phyloP scores from a whole-genome alignment of 192 early-diverging fungal species.

The Powellomyces hirtus region DNA sequence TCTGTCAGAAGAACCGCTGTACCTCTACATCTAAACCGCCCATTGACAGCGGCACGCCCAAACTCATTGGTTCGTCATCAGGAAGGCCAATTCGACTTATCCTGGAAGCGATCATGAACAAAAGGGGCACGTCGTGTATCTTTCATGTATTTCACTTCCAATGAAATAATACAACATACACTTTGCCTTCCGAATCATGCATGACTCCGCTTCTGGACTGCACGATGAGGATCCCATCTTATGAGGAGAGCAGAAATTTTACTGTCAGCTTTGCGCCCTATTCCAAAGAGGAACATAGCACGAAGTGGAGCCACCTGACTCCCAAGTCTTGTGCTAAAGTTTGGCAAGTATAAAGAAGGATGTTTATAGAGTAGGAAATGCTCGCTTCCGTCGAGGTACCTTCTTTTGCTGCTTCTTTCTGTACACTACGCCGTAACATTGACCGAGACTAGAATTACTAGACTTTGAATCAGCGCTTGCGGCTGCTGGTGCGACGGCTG shows the following conservation, averaged over 20 bases:
- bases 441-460: neutral
- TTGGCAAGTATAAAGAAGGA: neutral
- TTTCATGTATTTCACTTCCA: neutral
- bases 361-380: neutral
- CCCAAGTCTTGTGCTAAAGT: conserved; percentile 36
- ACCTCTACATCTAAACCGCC: conserved; percentile 18
- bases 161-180: conserved; percentile 1
- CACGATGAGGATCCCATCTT: conserved; percentile 31
- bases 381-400: neutral
- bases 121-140: neutral
- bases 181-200: conserved; percentile 23
- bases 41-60: neutral
- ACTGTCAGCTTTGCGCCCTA: neutral
- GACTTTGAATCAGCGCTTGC: neutral
- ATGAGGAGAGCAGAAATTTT: neutral
- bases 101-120: neutral
- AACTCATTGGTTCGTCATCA: neutral
- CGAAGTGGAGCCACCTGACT: neutral
- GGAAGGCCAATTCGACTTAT: neutral
- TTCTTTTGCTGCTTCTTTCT: conserved; percentile 34
- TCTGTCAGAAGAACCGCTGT: neutral
- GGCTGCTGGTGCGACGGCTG: neutral
- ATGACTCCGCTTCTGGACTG: neutral
- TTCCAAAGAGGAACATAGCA: neutral
- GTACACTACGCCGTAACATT: conserved; percentile 25